phyloP scores from a whole-genome alignment of 2,329 filamentous ascomycete genomes.

The Chaetomiaceae sp. region DNA sequence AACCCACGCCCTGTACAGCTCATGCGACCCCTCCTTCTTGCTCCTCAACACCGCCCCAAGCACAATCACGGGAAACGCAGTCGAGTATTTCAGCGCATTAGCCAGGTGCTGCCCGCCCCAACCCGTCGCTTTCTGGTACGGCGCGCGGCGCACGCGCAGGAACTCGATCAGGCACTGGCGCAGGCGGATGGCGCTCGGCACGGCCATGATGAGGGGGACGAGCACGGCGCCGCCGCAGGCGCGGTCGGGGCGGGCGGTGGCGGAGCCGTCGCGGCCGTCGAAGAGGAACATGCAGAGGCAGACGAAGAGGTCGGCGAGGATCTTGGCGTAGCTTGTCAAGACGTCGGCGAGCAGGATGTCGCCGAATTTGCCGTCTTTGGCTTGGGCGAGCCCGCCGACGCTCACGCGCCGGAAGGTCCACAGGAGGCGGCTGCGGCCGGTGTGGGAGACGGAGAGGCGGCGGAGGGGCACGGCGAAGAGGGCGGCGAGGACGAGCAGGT shows the following conservation, averaged over 20 bases:
- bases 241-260: conserved; percentile 76
- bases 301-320: conserved; percentile 85
- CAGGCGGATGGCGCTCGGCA: conserved; percentile 81
- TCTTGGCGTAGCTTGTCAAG: conserved; percentile 89
- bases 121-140: conserved; percentile 52
- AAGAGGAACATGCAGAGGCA: conserved; percentile 83
- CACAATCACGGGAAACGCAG: conserved; percentile 85
- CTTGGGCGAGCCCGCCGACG: conserved; percentile 80
- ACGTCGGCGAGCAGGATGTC: conserved; percentile 93
- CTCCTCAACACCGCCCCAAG: conserved; percentile 69
- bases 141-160: conserved; percentile 60
- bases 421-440: conserved; percentile 72
- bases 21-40: conserved; percentile 40
- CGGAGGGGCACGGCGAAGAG: conserved; percentile 71
- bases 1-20: conserved; percentile 60
- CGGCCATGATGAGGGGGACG: conserved; percentile 77
- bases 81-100: conserved; percentile 94
- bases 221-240: conserved; percentile 73
- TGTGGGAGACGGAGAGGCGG: conserved; percentile 55
- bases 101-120: conserved; percentile 85
- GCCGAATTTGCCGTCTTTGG: conserved; percentile 87
- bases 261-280: conserved; percentile 52
- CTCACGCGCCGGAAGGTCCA: conserved; percentile 71
- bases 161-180: conserved; percentile 92
- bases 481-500: conserved; percentile 67